Evolutionary conservation across 192 early-diverging fungal species (phyloP), one percentile per base, ranked within the genome.

Genomic region (Pilobolus umbonatus): DNA sequence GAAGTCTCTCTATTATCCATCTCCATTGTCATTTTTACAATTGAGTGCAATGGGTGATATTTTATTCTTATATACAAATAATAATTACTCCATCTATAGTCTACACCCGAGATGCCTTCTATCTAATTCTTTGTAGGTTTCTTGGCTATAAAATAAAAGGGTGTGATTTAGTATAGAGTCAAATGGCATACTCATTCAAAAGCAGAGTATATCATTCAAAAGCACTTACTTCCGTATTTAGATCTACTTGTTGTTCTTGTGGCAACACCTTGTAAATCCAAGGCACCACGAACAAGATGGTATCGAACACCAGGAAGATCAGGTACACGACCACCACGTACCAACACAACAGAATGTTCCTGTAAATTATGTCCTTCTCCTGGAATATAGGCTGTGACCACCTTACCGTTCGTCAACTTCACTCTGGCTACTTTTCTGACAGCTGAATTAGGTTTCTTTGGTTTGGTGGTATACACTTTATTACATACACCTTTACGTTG

Each of bases 381-480:
- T 5, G 94, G 94, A 75, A 98, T 98, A 78, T 98, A 97, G 14
- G 94, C 94, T 44, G 89, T 85, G 15, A 98, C 81, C 22, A 89
- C 82, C 69, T 93, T 93, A 29, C 91, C 92, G 48, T 89, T 94
- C n/a, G 93, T 90, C 48, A 98, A 74, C 45, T 91, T 87, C 39
- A 98, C 94, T 61, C 91, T 81, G 21, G 87, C 88, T 36, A 95
- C 92, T 68, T 95, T 94, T 61, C 96, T 88, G 70, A 88, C 87
- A 30, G 96, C 96, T 32, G 96, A 98, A 75, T 98, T 98, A 67
- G 96, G 96, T 72, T 98, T 98, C 76, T 94, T 95, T 56, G 96
- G 96, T 72, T 95, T 97, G 46, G 90, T 88, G 2, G 86, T 93
- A 64, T 93, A 97, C 4, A 98, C 90, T 68, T 97, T 96, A 64